Conservation (phyloP, 805 yeast species). For the Blastobotrys mokoenaii region DNA sequence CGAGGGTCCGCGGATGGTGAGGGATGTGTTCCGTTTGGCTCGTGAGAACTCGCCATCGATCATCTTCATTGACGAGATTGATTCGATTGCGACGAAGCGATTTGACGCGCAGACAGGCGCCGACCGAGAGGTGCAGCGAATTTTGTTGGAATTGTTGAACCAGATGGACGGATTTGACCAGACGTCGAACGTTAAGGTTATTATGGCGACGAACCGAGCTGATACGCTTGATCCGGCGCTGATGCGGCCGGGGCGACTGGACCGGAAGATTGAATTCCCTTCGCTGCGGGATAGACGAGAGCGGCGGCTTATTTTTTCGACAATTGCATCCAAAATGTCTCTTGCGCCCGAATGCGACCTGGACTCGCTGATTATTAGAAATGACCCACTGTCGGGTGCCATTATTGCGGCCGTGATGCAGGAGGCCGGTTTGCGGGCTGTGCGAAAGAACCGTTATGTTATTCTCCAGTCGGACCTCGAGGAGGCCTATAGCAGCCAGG, state of each 20-base stretch:
- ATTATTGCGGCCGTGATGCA: constrained; percentile 99
- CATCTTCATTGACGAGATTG: constrained; percentile 96
- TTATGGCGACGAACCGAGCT: constrained; percentile 99
- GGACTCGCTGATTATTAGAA: constrained; percentile 88
- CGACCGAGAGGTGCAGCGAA: constrained; percentile 96
- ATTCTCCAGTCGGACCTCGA: constrained; percentile 93
- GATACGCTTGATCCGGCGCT: constrained; percentile 98
- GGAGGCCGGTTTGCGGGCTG: constrained; percentile 98
- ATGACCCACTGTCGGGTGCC: constrained; percentile 94
- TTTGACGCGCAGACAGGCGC: constrained; percentile 99
- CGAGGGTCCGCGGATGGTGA: constrained; percentile 99
- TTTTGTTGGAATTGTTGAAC: constrained; percentile 90
- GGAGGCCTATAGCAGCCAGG: constrained; percentile 96
- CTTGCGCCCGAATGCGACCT: constrained; percentile 96
- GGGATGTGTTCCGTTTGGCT: constrained; percentile 95
- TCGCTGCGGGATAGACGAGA: constrained; percentile 94
- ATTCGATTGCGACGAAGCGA: constrained; percentile 97
- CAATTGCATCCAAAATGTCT: constrained; percentile 96
- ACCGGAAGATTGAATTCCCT: constrained; percentile 97
- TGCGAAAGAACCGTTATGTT: constrained; percentile 94
- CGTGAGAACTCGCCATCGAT: constrained; percentile 96
- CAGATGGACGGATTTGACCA: constrained; percentile 99
- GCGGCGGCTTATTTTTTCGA: constrained; percentile 89
- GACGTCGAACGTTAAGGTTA: constrained; percentile 87
- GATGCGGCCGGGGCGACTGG: constrained; percentile 96